Base-by-base conservation (phyloP, 2,329 filamentous ascomycete species). In the Didymosphaeria variabile region DNA sequence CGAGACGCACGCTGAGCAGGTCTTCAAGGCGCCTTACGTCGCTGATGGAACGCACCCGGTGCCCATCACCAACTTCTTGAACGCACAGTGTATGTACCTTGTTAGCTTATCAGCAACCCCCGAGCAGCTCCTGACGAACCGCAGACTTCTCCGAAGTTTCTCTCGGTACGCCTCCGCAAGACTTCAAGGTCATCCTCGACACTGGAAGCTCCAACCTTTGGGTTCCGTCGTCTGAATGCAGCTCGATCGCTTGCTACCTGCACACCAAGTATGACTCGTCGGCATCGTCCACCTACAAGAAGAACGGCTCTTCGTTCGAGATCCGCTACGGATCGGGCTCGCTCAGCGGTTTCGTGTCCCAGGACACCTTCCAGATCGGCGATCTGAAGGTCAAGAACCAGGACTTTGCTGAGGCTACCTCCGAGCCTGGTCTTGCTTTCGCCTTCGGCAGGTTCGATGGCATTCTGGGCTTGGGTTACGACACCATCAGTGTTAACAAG, bases 151-250 rank as follows among this genome's bases (percentile, higher is more conserved):
- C 94, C 70, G 93, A 97, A 81, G 97, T 99, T 79, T 87, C 88
- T 71, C 88, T 99, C 79, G 95, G 95, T 67, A 94, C 90, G 52
- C 95, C 95, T 68, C 90, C 95, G 36, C 95, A 99, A 84, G 86
- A 83, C 71, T 99, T 99, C 89, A 99, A 99, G 88, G 96, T 99
- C 70, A 91, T 99, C 67, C 90, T 99, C 67, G 95, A 99, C 81
- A 99, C 95, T 31, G 95, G 95, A 74, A 97, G 93, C 86, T 98
- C 95, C 79, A 99, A 99, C 86, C 88, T 99, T 66, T 99, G 96
- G 96, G 94, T 99, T 62, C 96, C 96, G 42, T 97, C 94, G 26
- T 85, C 88, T 59, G 86, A 93, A 77, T 99, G 96, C 81, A 90
- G 87, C 77, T 97, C 94, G 77, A 99, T 99, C 77, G 96, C 95